Evolutionary conservation across 2,329 filamentous ascomycete genomes (phyloP).

Genomic region (Teratosphaeria destructans): DNA sequence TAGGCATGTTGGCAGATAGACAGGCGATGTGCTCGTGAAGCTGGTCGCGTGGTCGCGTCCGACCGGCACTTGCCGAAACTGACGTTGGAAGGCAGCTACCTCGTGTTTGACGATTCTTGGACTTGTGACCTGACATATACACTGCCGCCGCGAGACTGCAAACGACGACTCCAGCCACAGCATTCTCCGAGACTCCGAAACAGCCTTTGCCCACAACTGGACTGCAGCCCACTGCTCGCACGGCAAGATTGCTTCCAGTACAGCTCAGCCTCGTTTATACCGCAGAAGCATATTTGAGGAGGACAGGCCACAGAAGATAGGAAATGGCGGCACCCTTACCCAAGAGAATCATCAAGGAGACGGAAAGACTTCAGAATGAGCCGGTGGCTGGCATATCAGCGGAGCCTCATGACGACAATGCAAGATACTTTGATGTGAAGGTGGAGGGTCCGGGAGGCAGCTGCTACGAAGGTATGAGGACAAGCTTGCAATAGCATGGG

Average conservation of each 20-base stretch:
- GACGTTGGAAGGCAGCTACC: not conserved
- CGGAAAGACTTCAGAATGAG: conserved; percentile 90
- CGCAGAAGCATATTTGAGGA: not conserved
- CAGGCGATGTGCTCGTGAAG: too few relatives aligned
- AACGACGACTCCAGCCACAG: not conserved
- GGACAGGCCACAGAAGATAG: not conserved
- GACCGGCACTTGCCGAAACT: not conserved
- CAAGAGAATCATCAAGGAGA: conserved; percentile 98
- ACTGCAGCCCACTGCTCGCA: not conserved
- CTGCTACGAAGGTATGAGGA: conserved; percentile 72
- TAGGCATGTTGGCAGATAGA: not conserved
- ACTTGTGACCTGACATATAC: not conserved
- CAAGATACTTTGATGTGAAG: conserved; percentile 95
- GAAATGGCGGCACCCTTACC: conserved; percentile 57
- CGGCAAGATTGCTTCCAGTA: not conserved
- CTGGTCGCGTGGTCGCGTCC: not conserved
- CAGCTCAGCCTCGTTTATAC: not conserved
- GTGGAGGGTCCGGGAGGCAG: conserved; percentile 88
- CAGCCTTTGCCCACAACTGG: not conserved
- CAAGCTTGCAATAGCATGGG: not conserved
- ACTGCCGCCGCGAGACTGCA: not conserved
- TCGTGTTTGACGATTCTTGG: not conserved
- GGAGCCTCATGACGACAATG: conserved; percentile 90
- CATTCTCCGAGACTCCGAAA: not conserved
- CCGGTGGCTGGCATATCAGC: conserved; percentile 95